A percentile compares a stretch with the other conserved stretches of the same genome.
Evolutionary conservation across 2,329 filamentous ascomycete genomes (phyloP).

Genomic region (Neofusicoccum laricinum): DNA sequence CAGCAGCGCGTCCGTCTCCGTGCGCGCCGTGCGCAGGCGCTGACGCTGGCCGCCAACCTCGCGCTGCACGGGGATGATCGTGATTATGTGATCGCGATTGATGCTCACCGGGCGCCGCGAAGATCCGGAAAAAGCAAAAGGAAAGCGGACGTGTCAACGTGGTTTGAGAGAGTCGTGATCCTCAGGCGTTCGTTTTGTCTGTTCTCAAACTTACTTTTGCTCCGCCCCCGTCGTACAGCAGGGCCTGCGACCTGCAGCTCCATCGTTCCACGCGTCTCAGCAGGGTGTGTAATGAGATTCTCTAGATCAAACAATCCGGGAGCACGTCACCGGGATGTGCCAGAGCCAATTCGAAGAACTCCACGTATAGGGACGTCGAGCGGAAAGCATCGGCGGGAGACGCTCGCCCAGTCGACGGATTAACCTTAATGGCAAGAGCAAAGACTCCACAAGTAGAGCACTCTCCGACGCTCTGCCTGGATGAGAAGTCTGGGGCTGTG

Average conservation of each 20-base stretch:
- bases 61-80: constrained; percentile 1
- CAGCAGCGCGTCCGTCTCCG: background rate
- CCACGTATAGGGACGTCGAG: background rate
- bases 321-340: background rate
- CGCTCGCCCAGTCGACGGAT: too few relatives aligned
- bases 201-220: background rate
- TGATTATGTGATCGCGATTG: constrained; percentile 8
- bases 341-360: background rate
- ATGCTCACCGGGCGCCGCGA: background rate
- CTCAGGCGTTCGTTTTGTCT: background rate
- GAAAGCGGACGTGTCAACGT: background rate
- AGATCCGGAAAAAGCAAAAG: constrained; percentile 9
- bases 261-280: background rate
- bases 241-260: background rate
- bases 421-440: too few relatives aligned
- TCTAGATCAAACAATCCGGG: background rate
- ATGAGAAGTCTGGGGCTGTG: too few relatives aligned
- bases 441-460: too few relatives aligned
- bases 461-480: too few relatives aligned
- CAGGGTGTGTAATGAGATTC: background rate
- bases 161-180: background rate
- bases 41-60: background rate
- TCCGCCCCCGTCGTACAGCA: background rate
- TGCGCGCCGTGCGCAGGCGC: background rate
- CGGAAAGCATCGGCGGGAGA: background rate